Percentiles rank a stretch among this genome's conserved stretches.
Conservation (phyloP, 495 filamentous ascomycete species). For the Neurospora sp. region DNA sequence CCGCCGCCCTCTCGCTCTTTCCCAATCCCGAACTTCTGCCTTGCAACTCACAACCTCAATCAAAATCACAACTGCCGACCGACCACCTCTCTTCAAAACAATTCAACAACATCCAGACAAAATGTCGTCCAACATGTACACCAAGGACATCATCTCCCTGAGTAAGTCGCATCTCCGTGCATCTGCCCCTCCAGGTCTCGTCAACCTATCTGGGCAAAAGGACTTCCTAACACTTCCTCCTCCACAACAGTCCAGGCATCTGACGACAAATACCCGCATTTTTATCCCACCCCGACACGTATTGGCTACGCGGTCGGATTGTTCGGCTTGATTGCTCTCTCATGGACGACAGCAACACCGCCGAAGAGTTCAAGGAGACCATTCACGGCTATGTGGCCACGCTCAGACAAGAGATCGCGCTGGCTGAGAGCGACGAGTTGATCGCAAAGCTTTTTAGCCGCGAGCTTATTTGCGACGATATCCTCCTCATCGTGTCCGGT, state of each 20-base stretch:
- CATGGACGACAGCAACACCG: background rate
- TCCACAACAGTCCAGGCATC: background rate
- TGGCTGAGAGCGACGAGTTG: background rate
- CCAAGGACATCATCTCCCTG: background rate
- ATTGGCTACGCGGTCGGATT: background rate
- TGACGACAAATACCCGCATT: background rate
- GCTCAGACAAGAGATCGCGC: background rate
- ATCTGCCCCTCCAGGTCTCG: background rate
- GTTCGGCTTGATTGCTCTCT: background rate
- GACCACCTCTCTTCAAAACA: background rate
- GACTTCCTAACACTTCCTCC: background rate
- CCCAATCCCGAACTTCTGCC: background rate
- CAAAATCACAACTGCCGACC: background rate
- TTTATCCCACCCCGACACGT: background rate
- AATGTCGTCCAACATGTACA: background rate
- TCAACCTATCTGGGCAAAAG: background rate
- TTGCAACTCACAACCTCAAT: too few relatives aligned
- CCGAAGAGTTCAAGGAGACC: background rate
- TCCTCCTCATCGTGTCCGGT: background rate
- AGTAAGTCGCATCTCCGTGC: background rate
- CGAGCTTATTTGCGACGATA: background rate
- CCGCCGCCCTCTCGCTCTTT: background rate
- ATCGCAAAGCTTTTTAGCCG: background rate
- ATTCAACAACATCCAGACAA: background rate
- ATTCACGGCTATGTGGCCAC: background rate